These are phyloP conservation scores for Elsinoe fawcettii DNA, from an alignment of 2,329 filamentous ascomycete species.

Conservation along the genomic window DNA sequence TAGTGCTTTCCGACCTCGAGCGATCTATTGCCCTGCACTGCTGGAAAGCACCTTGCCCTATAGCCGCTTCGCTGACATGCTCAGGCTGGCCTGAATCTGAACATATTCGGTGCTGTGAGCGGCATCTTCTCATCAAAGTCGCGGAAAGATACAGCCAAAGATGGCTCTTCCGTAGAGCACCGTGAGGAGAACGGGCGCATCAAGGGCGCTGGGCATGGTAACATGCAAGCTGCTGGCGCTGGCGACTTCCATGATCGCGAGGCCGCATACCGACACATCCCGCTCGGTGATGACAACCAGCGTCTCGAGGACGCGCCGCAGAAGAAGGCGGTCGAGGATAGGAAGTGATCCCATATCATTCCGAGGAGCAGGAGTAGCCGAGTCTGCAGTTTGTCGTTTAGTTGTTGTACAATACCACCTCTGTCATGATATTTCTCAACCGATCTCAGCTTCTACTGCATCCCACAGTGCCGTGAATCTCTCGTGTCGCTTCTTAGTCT, in stretches of 20 bases:
- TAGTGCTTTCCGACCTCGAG: not conserved
- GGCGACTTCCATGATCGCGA: constrained; percentile 18
- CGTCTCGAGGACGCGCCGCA: constrained; percentile 23
- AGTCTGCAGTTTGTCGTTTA: not conserved
- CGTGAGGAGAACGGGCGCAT: constrained; percentile 24
- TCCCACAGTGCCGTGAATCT: constrained; percentile 19
- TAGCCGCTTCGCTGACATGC: not conserved
- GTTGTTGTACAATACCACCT: not conserved
- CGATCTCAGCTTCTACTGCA: constrained; percentile 17
- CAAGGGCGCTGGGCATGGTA: constrained; percentile 23
- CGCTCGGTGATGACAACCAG: not conserved
- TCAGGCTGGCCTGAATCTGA: constrained; percentile 32
- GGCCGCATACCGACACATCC: constrained; percentile 17
- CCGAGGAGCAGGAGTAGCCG: too few relatives aligned
- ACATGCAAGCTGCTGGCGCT: constrained; percentile 16
- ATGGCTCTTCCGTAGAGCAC: constrained; percentile 27
- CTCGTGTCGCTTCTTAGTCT: not conserved
- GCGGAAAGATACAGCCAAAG: constrained; percentile 24
- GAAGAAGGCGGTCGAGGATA: constrained; percentile 22
- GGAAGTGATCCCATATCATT: constrained; percentile 13
- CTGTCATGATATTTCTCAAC: constrained; percentile 13
- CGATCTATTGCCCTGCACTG: too few relatives aligned
- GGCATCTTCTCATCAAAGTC: constrained; percentile 30
- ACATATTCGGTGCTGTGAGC: constrained; percentile 30
- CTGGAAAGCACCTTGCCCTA: too few relatives aligned